These are phyloP conservation scores for Cladosporium oxysporum DNA, from an alignment of 2,329 filamentous ascomycete species.

Conservation along the genomic window DNA sequence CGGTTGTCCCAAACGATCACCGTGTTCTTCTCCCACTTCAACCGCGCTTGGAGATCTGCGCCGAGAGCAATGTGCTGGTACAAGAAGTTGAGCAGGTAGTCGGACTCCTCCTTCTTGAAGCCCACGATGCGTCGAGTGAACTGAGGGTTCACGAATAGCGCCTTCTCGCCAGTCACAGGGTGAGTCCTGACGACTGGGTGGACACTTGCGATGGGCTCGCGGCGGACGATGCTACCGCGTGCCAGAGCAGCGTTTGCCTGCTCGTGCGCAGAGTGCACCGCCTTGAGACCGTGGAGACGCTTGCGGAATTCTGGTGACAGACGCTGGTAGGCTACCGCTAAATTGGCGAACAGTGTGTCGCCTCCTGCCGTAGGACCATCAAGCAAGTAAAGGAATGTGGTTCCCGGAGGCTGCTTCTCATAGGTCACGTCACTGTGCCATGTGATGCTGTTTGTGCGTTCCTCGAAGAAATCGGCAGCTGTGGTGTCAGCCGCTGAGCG, in stretches of 20 bases:
- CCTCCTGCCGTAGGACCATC: slow-evolving; percentile 78
- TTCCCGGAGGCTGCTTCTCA: slow-evolving; percentile 84
- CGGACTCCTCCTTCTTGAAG: slow-evolving; percentile 83
- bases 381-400: slow-evolving; percentile 86
- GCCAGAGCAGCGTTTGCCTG: slow-evolving; percentile 71
- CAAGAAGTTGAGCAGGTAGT: slow-evolving; percentile 73
- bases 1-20: slow-evolving; percentile 88
- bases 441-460: slow-evolving; percentile 70
- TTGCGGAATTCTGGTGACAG: slow-evolving; percentile 78
- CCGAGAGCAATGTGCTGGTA: slow-evolving; percentile 73
- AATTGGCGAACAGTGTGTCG: slow-evolving; percentile 81
- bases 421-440: slow-evolving; percentile 92
- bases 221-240: slow-evolving; percentile 68
- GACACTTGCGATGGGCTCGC: slow-evolving; percentile 71
- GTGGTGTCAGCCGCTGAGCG: slow-evolving; percentile 66
- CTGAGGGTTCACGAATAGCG: slow-evolving; percentile 78
- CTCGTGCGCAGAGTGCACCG: slow-evolving; percentile 77
- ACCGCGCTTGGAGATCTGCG: slow-evolving; percentile 70
- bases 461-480: slow-evolving; percentile 63
- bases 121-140: slow-evolving; percentile 82
- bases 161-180: slow-evolving; percentile 78
- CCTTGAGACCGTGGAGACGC: slow-evolving; percentile 76
- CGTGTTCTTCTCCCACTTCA: slow-evolving; percentile 77
- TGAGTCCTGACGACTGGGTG: slow-evolving; percentile 83
- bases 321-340: slow-evolving; percentile 77